A percentile compares a stretch with the other conserved stretches of the same genome.
These are phyloP conservation scores for Opeltia flavorubescens DNA, from an alignment of 495 filamentous ascomycete species.

Conservation along the genomic window DNA sequence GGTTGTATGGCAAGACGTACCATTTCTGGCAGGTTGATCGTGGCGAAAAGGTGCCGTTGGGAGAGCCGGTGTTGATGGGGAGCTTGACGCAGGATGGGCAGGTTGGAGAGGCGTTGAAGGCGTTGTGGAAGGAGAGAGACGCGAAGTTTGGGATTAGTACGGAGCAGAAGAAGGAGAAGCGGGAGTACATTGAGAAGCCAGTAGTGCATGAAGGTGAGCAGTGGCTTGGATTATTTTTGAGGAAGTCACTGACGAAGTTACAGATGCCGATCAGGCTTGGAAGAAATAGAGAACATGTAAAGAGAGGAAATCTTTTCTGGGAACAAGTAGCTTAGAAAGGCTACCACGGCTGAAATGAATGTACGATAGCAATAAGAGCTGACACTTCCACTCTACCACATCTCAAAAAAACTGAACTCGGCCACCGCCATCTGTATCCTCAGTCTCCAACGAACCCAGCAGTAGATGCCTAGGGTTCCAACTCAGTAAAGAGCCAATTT, in stretches of 20 bases:
- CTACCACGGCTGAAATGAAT: too few species aligned
- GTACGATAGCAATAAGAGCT: neutral
- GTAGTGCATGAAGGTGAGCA: constrained; percentile 40
- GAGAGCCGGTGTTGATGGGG: constrained; percentile 63
- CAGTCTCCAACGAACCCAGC: neutral
- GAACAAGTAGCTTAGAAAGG: too few species aligned
- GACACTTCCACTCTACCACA: neutral
- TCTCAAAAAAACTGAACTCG: neutral
- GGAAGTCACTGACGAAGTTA: neutral
- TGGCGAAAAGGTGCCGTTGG: constrained; percentile 63
- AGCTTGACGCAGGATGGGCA: constrained; percentile 49
- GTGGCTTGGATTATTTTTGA: neutral
- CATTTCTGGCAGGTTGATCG: constrained; percentile 79
- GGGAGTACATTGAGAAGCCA: constrained; percentile 44
- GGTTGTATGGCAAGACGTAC: constrained; percentile 79
- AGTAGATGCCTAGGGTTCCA: constrained; percentile 6
- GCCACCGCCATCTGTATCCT: constrained; percentile 6
- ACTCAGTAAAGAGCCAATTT: constrained; percentile 14
- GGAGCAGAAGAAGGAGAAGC: constrained; percentile 45
- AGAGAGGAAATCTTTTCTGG: neutral
- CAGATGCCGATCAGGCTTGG: constrained; percentile 38
- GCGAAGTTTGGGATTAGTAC: constrained; percentile 46
- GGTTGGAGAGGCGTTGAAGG: constrained; percentile 40
- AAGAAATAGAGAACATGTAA: constrained; percentile 7
- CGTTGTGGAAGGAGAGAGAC: constrained; percentile 50